A percentile compares a stretch with the other conserved stretches of the same genome.
phyloP scores from a whole-genome alignment of 2,329 filamentous ascomycete genomes.

The Cadophora sp. region DNA sequence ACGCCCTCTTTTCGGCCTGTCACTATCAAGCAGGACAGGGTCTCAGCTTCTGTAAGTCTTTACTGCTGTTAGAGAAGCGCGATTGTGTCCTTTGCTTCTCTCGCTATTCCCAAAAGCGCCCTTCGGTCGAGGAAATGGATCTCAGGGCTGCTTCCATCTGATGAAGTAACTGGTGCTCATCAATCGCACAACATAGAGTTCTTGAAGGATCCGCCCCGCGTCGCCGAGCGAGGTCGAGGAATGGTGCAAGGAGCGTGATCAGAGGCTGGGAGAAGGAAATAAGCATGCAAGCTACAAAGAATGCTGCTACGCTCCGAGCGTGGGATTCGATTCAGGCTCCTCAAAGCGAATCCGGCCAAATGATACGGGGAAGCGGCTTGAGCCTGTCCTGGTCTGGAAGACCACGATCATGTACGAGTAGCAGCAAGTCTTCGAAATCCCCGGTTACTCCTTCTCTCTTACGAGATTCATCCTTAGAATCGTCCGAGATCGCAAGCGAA shows the following conservation, averaged over 20 bases:
- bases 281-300: constrained; percentile 19
- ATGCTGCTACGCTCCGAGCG: constrained; percentile 24
- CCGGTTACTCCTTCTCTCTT: constrained; percentile 43
- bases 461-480: constrained; percentile 36
- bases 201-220: constrained; percentile 21
- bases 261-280: constrained; percentile 24
- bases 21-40: not conserved
- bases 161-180: not conserved
- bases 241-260: constrained; percentile 16
- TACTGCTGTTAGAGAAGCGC: not conserved
- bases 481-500: constrained; percentile 25
- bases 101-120: not conserved
- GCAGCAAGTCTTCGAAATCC: constrained; percentile 37
- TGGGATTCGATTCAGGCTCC: constrained; percentile 15
- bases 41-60: not conserved
- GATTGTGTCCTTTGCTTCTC: not conserved
- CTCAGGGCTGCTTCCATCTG: not conserved
- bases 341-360: not conserved
- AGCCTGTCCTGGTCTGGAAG: constrained; percentile 20
- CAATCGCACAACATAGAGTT: constrained; percentile 22
- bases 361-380: constrained; percentile 13
- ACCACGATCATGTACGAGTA: constrained; percentile 24
- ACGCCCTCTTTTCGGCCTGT: not conserved
- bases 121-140: constrained; percentile 7
- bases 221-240: constrained; percentile 14